Percentiles rank a stretch among this genome's conserved stretches.
Conservation (phyloP, 345 rosid genomes). For the Kernera saxatilis region DNA sequence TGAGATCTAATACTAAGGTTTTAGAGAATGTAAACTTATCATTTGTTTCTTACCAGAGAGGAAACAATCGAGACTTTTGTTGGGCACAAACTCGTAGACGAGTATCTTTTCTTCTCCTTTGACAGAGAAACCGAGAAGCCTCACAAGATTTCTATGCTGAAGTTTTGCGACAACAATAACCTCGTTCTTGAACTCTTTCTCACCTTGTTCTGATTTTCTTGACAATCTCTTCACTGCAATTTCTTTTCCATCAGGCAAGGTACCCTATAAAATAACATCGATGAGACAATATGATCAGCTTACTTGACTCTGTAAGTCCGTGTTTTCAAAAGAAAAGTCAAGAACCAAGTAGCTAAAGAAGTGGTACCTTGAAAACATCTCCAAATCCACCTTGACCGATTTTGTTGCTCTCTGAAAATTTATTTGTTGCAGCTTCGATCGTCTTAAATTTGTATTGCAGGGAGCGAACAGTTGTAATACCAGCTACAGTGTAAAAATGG, state of each 20-base stretch:
- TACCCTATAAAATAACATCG: background rate
- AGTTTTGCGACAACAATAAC: background rate
- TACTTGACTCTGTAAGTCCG: background rate
- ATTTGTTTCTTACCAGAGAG: no score
- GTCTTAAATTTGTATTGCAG: constrained; percentile 33
- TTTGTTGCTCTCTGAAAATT: constrained; percentile 40
- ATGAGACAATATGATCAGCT: background rate
- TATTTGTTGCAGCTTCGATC: constrained; percentile 38
- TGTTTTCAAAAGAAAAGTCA: background rate
- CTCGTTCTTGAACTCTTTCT: background rate
- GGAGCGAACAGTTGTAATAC: constrained; percentile 20
- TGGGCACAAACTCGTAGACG: background rate
- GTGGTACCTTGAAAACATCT: constrained; percentile 44
- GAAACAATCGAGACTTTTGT: background rate
- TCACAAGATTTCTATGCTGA: background rate
- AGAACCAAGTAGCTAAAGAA: background rate
- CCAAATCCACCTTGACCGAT: constrained; percentile 65
- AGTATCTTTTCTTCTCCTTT: background rate
- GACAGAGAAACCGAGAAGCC: background rate
- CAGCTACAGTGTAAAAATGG: constrained; percentile 11
- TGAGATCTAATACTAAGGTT: no score
- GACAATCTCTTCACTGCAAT: background rate
- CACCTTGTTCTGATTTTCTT: background rate
- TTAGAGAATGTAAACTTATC: no score
- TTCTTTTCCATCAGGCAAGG: background rate